These are phyloP conservation scores for Gossypium laxum DNA, from an alignment of 441 rosid species.

Conservation along the genomic window DNA sequence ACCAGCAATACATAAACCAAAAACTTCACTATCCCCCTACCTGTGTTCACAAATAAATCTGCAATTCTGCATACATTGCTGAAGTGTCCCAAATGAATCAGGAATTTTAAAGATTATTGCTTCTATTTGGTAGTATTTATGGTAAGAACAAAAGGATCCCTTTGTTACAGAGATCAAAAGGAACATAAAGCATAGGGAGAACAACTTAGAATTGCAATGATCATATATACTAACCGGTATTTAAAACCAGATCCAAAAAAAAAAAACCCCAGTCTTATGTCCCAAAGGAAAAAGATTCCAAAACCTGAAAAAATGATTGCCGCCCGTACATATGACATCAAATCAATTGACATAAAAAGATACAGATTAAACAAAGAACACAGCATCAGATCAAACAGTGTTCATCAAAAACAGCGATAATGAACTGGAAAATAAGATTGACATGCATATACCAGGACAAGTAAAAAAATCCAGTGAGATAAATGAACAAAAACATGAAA, in stretches of 20 bases:
- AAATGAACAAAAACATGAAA: not conserved
- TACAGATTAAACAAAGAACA: not conserved
- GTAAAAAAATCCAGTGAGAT: not conserved
- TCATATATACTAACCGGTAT: not conserved
- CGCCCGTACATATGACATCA: not conserved
- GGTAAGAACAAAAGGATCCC: conserved; percentile 13
- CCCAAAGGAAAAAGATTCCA: not conserved
- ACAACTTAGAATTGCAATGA: not conserved
- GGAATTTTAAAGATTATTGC: not conserved
- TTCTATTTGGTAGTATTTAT: not conserved
- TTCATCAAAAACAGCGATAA: not conserved
- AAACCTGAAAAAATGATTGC: not conserved
- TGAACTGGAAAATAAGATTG: not conserved
- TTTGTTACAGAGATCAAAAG: conserved; percentile 9
- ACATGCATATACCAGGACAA: not conserved
- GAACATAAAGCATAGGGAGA: not conserved
- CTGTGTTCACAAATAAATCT: not conserved
- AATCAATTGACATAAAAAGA: not conserved
- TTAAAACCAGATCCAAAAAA: not conserved
- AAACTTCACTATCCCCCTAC: not conserved
- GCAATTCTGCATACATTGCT: not conserved
- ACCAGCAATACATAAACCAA: not conserved
- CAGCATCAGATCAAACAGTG: not conserved
- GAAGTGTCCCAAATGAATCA: not conserved
- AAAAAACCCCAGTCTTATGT: not conserved